These are phyloP conservation scores for Backusella circina DNA, from an alignment of 192 early-diverging fungal species.

Conservation along the genomic window DNA sequence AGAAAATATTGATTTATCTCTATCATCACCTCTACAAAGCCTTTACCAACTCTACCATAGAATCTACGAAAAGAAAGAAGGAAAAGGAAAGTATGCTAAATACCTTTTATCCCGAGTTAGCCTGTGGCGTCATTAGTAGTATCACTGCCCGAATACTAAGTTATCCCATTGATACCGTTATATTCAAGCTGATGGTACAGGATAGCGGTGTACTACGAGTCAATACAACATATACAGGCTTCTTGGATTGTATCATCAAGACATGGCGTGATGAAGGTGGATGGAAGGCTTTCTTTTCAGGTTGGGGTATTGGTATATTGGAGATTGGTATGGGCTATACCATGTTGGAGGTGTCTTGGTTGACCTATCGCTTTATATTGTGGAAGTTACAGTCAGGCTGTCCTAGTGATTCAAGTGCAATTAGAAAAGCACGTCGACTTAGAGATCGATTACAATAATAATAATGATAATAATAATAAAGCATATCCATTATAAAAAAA, in stretches of 20 bases:
- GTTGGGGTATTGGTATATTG: constrained; percentile 32
- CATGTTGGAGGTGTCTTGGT: constrained; percentile 42
- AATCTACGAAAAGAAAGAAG: not conserved
- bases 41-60: not conserved
- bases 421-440: constrained; percentile 11
- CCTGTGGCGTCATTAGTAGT: constrained; percentile 43
- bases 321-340: constrained; percentile 40
- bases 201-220: constrained; percentile 35
- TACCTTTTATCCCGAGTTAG: constrained; percentile 49
- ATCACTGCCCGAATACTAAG: constrained; percentile 40
- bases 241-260: constrained; percentile 38
- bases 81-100: constrained; percentile 25
- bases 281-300: constrained; percentile 24
- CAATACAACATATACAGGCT: constrained; percentile 34
- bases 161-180: constrained; percentile 46
- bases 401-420: not conserved
- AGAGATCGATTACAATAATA: not conserved
- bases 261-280: constrained; percentile 32
- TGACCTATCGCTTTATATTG: constrained; percentile 7
- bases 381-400: not conserved
- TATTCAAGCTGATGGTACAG: constrained; percentile 43
- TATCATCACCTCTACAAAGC: constrained; percentile 16
- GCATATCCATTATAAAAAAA: no score
- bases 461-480: not conserved
- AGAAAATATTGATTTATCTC: constrained; percentile 18